Conservation (phyloP, 2,329 filamentous ascomycete genomes). For the Pseudocercospora macadamiae region DNA sequence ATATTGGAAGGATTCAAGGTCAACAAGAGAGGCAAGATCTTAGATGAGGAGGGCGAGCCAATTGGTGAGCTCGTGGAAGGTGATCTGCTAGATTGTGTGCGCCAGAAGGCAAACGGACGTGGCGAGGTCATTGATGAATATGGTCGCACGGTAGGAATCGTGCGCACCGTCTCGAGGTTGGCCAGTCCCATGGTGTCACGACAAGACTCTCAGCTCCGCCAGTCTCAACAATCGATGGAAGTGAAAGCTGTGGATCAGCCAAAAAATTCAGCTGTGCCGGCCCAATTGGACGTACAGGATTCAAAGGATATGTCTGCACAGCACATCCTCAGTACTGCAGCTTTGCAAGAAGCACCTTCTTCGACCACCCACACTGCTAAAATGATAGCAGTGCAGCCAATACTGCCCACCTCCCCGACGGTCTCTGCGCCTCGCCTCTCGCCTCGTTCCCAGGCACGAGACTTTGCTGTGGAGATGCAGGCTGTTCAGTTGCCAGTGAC, state of each 20-base stretch:
- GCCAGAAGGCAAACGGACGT: conserved; percentile 50
- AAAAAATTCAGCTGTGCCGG: too few species aligned
- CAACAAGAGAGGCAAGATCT: conserved; percentile 57
- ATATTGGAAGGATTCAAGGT: conserved; percentile 56
- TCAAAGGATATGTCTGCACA: too few species aligned
- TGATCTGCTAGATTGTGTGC: conserved; percentile 47
- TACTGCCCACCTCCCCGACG: neutral
- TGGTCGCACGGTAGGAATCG: conserved; percentile 48
- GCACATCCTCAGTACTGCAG: too few species aligned
- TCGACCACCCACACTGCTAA: neutral
- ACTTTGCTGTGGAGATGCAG: conserved; percentile 2
- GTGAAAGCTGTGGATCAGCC: neutral
- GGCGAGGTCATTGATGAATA: conserved; percentile 53
- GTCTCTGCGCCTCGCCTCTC: neutral
- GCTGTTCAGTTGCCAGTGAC: neutral
- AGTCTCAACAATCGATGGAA: neutral
- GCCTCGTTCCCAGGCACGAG: conserved; percentile 9
- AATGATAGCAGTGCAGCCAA: neutral
- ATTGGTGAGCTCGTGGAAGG: conserved; percentile 53
- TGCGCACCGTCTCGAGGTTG: conserved; percentile 16
- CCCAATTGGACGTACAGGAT: too few species aligned
- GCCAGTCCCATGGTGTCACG: neutral
- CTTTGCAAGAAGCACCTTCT: too few species aligned
- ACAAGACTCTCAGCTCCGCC: neutral
- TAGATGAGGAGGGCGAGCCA: conserved; percentile 52